Evolutionary conservation across 805 yeast genomes (phyloP).

Genomic region (Yarrowia yakushimensis): DNA sequence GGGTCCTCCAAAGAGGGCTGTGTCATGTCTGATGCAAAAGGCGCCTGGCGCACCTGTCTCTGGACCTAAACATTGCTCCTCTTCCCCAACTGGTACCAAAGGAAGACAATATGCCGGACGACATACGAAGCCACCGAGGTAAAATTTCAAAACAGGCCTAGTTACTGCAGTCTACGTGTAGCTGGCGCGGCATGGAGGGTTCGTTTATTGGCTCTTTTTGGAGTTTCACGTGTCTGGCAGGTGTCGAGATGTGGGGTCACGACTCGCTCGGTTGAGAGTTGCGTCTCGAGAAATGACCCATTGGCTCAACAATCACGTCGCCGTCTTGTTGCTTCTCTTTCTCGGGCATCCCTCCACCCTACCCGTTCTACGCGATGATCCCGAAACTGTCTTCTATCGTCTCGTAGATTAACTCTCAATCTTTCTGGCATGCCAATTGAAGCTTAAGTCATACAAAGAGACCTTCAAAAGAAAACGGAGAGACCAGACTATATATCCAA

Average conservation of each 20-base stretch:
- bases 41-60: neutral
- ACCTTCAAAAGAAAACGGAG: neutral
- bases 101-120: neutral
- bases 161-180: neutral
- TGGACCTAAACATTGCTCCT: neutral
- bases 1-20: neutral
- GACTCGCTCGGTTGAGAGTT: too few species aligned
- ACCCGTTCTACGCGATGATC: neutral
- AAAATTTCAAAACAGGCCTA: neutral
- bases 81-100: neutral
- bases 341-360: neutral
- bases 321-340: too few species aligned
- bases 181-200: neutral
- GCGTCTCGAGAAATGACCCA: too few species aligned
- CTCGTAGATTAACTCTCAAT: neutral
- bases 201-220: neutral
- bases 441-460: neutral
- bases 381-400: neutral
- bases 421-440: neutral
- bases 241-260: neutral
- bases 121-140: neutral
- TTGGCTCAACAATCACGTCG: too few species aligned
- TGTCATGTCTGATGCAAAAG: neutral
- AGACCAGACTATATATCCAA: neutral
- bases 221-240: neutral